Evolutionary conservation across 1,284 basidiomycete genomes (phyloP).

Genomic region (Leccinum solheimii): DNA sequence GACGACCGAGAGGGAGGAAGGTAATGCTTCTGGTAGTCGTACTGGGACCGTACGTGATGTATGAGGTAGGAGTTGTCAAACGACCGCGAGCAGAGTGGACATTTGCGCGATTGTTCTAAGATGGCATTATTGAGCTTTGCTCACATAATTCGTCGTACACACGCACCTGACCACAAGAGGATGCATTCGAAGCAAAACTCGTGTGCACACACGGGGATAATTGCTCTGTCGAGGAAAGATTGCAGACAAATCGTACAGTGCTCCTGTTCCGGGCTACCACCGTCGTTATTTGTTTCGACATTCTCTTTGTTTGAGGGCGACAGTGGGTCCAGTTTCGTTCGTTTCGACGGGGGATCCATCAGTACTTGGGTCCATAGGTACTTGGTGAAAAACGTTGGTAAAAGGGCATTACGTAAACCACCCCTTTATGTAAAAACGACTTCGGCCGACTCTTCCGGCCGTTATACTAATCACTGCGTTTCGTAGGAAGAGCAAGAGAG

Average conservation of each 20-base stretch:
- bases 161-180: slow-evolving; percentile 74
- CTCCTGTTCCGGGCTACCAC: slow-evolving; percentile 29
- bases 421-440: background rate
- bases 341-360: slow-evolving; percentile 26
- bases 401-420: background rate
- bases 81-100: slow-evolving; percentile 77
- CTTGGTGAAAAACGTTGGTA: background rate
- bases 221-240: slow-evolving; percentile 69
- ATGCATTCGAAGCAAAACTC: slow-evolving; percentile 90
- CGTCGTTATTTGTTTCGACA: background rate
- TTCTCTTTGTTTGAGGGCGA: background rate
- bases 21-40: slow-evolving; percentile 80
- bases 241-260: slow-evolving; percentile 79
- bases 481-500: too few relatives aligned
- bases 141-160: background rate
- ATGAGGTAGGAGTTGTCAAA: slow-evolving; percentile 74
- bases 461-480: too few relatives aligned
- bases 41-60: slow-evolving; percentile 73
- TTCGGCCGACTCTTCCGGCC: too few relatives aligned
- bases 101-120: slow-evolving; percentile 70
- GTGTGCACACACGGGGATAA: slow-evolving; percentile 81
- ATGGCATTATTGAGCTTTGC: background rate
- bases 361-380: background rate
- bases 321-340: slow-evolving; percentile 32
- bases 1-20: slow-evolving; percentile 65